phyloP scores from a whole-genome alignment of 2,329 filamentous ascomycete species.

The Eurotiales sp. region DNA sequence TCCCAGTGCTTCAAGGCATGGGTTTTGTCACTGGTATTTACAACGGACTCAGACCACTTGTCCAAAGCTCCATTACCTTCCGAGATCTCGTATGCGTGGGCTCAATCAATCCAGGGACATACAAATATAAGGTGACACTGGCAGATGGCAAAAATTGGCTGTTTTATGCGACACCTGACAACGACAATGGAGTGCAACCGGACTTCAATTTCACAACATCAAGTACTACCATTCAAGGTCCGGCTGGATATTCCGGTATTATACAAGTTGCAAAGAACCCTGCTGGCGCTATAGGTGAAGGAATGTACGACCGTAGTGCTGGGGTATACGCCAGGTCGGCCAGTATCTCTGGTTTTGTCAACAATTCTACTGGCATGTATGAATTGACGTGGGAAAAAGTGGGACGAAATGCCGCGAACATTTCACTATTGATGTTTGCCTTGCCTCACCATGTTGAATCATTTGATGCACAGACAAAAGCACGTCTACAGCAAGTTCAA shows the following conservation, averaged over 20 bases:
- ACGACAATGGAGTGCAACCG: constrained; percentile 53
- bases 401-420: constrained; percentile 56
- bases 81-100: constrained; percentile 55
- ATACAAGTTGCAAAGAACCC: constrained; percentile 83
- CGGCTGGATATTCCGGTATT: constrained; percentile 66
- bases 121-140: constrained; percentile 71
- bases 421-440: constrained; percentile 73
- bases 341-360: constrained; percentile 58
- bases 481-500: constrained; percentile 51
- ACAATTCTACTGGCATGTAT: constrained; percentile 64
- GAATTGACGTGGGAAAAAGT: constrained; percentile 68
- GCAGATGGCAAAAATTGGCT: constrained; percentile 75
- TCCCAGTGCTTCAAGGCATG: constrained; percentile 87
- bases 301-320: constrained; percentile 68
- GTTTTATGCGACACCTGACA: constrained; percentile 65
- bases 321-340: constrained; percentile 70
- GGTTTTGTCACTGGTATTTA: constrained; percentile 79
- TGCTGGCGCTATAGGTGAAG: constrained; percentile 54
- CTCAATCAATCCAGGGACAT: constrained; percentile 59
- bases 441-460: constrained; percentile 80
- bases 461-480: constrained; percentile 58
- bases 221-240: constrained; percentile 62
- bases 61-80: constrained; percentile 75
- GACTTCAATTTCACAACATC: constrained; percentile 63
- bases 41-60: constrained; percentile 62